phyloP scores from a whole-genome alignment of 176 grass and related monocot species.

The Triticum aestivum region DNA sequence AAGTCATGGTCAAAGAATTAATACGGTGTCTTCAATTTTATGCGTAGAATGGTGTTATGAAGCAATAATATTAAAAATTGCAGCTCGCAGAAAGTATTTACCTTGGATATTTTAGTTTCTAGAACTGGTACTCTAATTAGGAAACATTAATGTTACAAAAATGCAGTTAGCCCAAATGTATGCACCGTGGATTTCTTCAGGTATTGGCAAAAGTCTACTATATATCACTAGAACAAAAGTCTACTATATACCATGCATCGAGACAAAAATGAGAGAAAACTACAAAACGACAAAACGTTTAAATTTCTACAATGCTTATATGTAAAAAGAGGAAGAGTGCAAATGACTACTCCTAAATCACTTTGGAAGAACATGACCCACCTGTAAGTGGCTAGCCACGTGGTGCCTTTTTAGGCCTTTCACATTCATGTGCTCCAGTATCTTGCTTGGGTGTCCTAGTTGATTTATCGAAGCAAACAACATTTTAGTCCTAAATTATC shows the following conservation, averaged over 20 bases:
- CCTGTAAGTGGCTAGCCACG: slow-evolving; percentile 12
- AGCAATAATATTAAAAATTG: background rate
- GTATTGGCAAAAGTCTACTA: background rate
- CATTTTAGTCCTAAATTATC: background rate
- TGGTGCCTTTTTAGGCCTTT: background rate
- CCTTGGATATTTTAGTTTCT: background rate
- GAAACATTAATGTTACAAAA: background rate
- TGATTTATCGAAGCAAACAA: background rate
- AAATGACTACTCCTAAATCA: background rate
- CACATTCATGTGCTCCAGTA: background rate
- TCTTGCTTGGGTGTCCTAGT: background rate
- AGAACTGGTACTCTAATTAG: background rate
- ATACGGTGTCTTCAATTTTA: background rate
- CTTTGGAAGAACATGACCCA: background rate
- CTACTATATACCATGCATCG: background rate
- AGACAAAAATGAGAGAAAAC: background rate
- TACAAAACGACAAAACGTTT: background rate
- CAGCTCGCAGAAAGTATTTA: no score
- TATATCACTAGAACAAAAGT: background rate
- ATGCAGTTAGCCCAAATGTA: background rate
- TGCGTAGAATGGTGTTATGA: background rate
- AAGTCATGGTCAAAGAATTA: background rate
- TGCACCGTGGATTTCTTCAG: background rate
- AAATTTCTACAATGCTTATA: background rate
- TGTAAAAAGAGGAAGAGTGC: background rate